Evolutionary conservation across 139 green algal species (phyloP).

Genomic region (Microglena sp.): DNA sequence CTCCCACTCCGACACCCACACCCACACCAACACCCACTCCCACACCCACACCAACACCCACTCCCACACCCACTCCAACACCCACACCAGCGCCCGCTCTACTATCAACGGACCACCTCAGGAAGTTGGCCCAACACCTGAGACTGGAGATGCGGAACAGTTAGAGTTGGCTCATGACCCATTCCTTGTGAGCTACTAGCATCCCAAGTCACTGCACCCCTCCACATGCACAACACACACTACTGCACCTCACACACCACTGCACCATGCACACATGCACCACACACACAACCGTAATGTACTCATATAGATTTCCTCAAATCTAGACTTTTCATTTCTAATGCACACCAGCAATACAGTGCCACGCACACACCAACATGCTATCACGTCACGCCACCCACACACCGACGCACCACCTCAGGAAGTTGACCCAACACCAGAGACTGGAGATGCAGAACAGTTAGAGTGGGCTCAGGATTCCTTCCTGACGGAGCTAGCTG

Average conservation of each 20-base stretch:
- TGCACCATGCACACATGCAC: no score
- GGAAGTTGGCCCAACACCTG: conserved; percentile 88
- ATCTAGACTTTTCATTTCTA: not conserved
- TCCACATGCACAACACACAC: no score
- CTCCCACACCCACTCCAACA: no score
- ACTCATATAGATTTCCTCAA: not conserved
- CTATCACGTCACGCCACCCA: not conserved
- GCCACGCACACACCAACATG: not conserved
- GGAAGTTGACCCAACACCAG: conserved; percentile 88
- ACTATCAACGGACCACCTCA: conserved; percentile 28
- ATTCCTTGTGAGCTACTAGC: no score
- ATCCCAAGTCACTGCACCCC: no score
- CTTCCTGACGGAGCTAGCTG: conserved; percentile 78
- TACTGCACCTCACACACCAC: no score
- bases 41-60: no score
- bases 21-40: no score
- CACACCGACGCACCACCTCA: conserved; percentile 23
- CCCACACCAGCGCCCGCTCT: no score
- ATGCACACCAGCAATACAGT: not conserved
- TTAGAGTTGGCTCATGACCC: conserved; percentile 41
- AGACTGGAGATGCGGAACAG: conserved; percentile 56
- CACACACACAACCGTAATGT: no score
- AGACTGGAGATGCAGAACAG: conserved; percentile 56
- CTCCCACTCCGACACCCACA: not conserved
- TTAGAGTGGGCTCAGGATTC: conserved; percentile 42